A percentile compares a stretch with the other conserved stretches of the same genome.
Conservation (phyloP, 352 stramenopile genomes). For the Globisporangium alternatum region DNA sequence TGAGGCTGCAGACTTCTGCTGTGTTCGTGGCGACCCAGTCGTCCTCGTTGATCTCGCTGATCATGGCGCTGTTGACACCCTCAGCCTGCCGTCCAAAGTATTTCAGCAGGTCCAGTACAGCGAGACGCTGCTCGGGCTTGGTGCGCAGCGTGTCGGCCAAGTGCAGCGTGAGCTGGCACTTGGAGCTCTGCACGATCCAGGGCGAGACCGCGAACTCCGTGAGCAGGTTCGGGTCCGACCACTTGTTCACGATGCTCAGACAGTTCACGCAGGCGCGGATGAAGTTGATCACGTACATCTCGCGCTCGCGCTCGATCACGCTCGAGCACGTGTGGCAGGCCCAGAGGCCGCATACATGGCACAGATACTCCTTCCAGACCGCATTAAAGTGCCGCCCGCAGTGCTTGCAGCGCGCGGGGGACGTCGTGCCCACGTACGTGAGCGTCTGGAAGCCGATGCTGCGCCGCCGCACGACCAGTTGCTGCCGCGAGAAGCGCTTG, state of each 20-base stretch:
- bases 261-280: conserved; percentile 42
- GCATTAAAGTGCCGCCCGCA: conserved; percentile 43
- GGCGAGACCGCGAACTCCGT: conserved; percentile 25
- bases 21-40: conserved; percentile 27
- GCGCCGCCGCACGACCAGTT: conserved; percentile 38
- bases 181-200: conserved; percentile 35
- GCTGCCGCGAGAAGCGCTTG: conserved; percentile 43
- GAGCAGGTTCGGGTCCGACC: conserved; percentile 36
- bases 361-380: conserved; percentile 45
- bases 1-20: not conserved
- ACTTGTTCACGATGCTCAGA: conserved; percentile 45
- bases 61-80: conserved; percentile 21
- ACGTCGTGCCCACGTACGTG: conserved; percentile 19
- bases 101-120: conserved; percentile 32
- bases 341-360: conserved; percentile 48
- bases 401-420: conserved; percentile 32
- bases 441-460: conserved; percentile 49
- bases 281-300: conserved; percentile 39
- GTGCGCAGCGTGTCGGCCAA: conserved; percentile 37
- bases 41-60: conserved; percentile 36
- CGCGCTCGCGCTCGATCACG: conserved; percentile 48
- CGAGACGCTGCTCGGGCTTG: conserved; percentile 26
- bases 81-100: conserved; percentile 26
- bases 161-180: conserved; percentile 38
- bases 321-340: conserved; percentile 51